Conservation (phyloP, 768 basidiomycete genomes). For the Steccherinum ochraceum region DNA sequence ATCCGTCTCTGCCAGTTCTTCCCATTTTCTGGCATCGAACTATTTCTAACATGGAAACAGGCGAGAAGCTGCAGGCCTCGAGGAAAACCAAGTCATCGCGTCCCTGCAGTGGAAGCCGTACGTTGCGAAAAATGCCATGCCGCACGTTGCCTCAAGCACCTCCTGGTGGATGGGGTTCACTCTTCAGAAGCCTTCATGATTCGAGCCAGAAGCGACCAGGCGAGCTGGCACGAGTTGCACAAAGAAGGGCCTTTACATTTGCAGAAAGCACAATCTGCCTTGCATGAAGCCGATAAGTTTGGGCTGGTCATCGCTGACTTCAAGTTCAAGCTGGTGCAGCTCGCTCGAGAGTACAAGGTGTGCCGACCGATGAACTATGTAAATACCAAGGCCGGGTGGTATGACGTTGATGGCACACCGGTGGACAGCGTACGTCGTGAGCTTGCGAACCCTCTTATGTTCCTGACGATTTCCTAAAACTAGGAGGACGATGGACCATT, state of each 20-base stretch:
- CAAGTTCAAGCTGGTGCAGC: slow-evolving; percentile 31
- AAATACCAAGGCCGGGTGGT: slow-evolving; percentile 50
- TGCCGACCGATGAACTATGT: slow-evolving; percentile 41
- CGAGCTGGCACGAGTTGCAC: too few relatives aligned
- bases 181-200: slow-evolving; percentile 29
- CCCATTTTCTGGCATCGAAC: too few relatives aligned
- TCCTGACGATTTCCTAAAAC: too few relatives aligned
- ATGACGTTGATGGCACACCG: slow-evolving; percentile 45
- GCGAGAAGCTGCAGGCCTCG: too few relatives aligned
- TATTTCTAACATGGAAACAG: too few relatives aligned
- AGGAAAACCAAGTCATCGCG: too few relatives aligned
- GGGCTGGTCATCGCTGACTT: slow-evolving; percentile 29
- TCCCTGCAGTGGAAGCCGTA: too few relatives aligned
- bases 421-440: too few relatives aligned
- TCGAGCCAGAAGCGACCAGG: not conserved
- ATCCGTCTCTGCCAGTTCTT: too few relatives aligned
- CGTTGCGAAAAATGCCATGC: slow-evolving; percentile 34
- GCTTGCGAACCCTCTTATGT: too few relatives aligned
- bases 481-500: too few relatives aligned
- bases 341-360: slow-evolving; percentile 40
- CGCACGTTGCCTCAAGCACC: slow-evolving; percentile 30
- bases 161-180: slow-evolving; percentile 29
- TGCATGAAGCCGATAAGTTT: slow-evolving; percentile 27
- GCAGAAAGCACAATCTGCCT: slow-evolving; percentile 14
- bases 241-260: too few relatives aligned